Evolutionary conservation across 768 basidiomycete genomes (phyloP).

Genomic region (Royoungia palumana): DNA sequence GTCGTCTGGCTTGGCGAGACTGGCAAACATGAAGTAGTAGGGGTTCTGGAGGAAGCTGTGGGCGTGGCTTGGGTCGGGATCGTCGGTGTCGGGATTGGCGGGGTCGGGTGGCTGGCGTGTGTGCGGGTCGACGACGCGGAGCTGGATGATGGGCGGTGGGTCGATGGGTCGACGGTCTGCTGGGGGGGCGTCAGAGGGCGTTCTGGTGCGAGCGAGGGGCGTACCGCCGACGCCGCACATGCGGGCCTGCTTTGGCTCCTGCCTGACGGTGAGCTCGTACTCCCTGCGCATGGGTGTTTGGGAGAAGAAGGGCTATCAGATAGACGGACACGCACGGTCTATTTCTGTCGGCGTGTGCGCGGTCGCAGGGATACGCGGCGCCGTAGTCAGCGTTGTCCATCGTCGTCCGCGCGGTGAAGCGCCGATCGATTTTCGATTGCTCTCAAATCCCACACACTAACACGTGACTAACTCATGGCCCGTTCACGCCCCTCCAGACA

Average conservation of each 20-base stretch:
- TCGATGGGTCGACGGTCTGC: conserved; percentile 96
- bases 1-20: conserved; percentile 83
- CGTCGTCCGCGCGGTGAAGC: not conserved
- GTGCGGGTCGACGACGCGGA: conserved; percentile 75
- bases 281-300: conserved; percentile 51
- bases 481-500: conserved; percentile 26
- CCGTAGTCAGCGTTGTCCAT: too few relatives aligned
- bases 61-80: conserved; percentile 40
- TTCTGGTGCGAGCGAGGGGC: conserved; percentile 35
- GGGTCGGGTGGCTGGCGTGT: conserved; percentile 31
- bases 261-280: conserved; percentile 82
- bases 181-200: conserved; percentile 26
- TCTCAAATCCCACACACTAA: conserved; percentile 6
- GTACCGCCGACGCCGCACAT: conserved; percentile 90
- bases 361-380: conserved; percentile 28
- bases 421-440: conserved; percentile 15
- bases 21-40: conserved; percentile 95
- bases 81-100: conserved; percentile 30
- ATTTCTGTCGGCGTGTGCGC: conserved; percentile 33
- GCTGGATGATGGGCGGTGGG: conserved; percentile 95
- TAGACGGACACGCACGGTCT: conserved; percentile 30
- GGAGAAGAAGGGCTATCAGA: conserved; percentile 11
- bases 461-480: conserved; percentile 16
- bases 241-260: conserved; percentile 88
- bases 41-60: conserved; percentile 81